Evolutionary conservation across 192 early-diverging fungal species (phyloP).

Genomic region (Rhizoclosmatium sp.): DNA sequence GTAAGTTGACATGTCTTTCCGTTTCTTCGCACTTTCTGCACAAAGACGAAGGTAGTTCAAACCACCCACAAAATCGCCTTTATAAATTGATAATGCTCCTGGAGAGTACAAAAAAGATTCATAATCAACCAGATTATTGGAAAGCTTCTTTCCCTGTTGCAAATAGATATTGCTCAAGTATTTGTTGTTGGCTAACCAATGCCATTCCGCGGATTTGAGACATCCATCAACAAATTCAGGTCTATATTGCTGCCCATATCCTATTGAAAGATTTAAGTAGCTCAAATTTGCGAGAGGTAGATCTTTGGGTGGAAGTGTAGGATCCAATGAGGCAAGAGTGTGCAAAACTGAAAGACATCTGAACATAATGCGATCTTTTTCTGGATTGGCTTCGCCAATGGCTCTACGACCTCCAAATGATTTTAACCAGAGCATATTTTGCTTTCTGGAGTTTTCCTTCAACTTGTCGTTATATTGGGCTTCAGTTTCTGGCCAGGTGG

Average conservation of each 20-base stretch:
- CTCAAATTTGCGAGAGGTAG: conserved; percentile 12
- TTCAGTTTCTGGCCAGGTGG: conserved; percentile 31
- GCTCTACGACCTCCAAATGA: conserved; percentile 18
- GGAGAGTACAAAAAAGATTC: conserved; percentile 19
- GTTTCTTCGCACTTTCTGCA: conserved; percentile 15
- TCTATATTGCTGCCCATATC: conserved; percentile 16
- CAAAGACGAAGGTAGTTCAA: conserved; percentile 14
- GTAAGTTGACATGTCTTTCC: conserved; percentile 16
- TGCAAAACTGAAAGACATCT: conserved; percentile 30
- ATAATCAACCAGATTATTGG: neutral
- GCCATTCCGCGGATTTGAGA: conserved; percentile 35
- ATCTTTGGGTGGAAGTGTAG: conserved; percentile 24
- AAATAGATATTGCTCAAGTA: conserved; percentile 28
- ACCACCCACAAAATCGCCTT: conserved; percentile 21
- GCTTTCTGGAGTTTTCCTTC: conserved; percentile 22
- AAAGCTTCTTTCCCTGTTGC: conserved; percentile 31
- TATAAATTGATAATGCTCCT: conserved; percentile 13
- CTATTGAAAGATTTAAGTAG: conserved; percentile 30
- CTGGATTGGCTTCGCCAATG: conserved; percentile 25
- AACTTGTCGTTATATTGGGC: conserved; percentile 19
- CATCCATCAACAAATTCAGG: conserved; percentile 35
- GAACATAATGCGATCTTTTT: conserved; percentile 30
- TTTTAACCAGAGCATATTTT: conserved; percentile 20
- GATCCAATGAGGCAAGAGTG: conserved; percentile 20
- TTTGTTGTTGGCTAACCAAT: conserved; percentile 31